phyloP scores from a whole-genome alignment of 805 yeast species.

The Candida sanyiensis region DNA sequence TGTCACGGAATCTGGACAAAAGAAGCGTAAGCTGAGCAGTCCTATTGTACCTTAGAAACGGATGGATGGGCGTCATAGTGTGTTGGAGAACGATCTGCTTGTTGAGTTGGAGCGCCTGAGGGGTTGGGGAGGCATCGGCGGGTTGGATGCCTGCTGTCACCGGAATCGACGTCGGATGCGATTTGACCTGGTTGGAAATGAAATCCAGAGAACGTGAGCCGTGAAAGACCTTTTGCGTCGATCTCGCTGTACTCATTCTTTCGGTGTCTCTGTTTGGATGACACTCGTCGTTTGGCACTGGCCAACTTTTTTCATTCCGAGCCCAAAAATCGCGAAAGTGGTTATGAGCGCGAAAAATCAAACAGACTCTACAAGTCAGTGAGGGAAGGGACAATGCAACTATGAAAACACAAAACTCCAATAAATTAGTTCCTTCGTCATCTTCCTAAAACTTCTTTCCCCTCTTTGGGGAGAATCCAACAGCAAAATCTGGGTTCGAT shows the following conservation, averaged over 20 bases:
- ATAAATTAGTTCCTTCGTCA: neutral
- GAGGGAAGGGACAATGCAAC: no score
- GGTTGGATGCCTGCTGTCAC: neutral
- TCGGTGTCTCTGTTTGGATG: no score
- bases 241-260: neutral
- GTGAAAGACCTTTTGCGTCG: conserved; percentile 10
- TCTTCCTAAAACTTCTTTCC: conserved; percentile 4
- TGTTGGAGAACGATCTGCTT: neutral
- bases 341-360: neutral
- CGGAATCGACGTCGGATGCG: neutral
- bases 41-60: conserved; percentile 4
- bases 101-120: neutral
- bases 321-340: neutral
- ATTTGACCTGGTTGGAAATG: conserved; percentile 7
- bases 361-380: neutral
- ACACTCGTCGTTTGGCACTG: no score
- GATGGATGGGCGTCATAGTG: conserved; percentile 6
- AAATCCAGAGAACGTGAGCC: conserved; percentile 13
- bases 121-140: neutral
- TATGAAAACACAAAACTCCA: no score
- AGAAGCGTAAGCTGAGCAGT: neutral
- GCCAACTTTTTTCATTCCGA: no score
- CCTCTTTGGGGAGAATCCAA: conserved; percentile 8
- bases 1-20: neutral
- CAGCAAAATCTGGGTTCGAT: conserved; percentile 22